Evolutionary conservation across 1,284 basidiomycete species (phyloP).

Genomic region (Boletus sp.): DNA sequence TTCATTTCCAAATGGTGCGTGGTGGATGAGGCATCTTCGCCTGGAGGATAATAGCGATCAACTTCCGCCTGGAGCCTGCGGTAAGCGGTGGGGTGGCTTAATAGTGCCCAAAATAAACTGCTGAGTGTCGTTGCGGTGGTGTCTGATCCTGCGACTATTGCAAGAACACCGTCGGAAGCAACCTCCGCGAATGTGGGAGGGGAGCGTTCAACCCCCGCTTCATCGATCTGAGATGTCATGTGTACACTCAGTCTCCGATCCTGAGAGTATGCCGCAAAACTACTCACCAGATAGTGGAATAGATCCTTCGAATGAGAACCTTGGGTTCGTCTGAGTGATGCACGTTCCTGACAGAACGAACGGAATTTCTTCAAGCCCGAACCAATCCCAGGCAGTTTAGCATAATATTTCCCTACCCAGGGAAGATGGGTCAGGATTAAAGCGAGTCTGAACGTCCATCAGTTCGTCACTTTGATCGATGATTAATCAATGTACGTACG

Average conservation of each 20-base stretch:
- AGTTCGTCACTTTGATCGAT: constrained; percentile 2
- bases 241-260: constrained; percentile 1
- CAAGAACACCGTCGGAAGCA: constrained; percentile 43
- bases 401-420: constrained; percentile 37
- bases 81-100: constrained; percentile 43
- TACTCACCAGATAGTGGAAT: constrained; percentile 32
- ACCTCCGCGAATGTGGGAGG: constrained; percentile 38
- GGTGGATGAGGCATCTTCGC: constrained; percentile 36
- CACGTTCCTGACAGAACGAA: constrained; percentile 32
- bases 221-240: constrained; percentile 40
- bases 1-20: constrained; percentile 37
- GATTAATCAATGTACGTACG: constrained; percentile 29
- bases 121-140: constrained; percentile 48
- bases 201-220: constrained; percentile 40
- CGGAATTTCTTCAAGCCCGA: constrained; percentile 32
- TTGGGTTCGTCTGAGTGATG: constrained; percentile 32
- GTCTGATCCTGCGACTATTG: constrained; percentile 57
- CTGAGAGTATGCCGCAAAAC: background rate
- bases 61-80: constrained; percentile 48
- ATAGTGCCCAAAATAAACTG: constrained; percentile 44
- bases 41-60: constrained; percentile 41
- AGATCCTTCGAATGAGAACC: constrained; percentile 44
- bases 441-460: constrained; percentile 28
- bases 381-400: constrained; percentile 32
- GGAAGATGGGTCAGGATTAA: constrained; percentile 40